phyloP scores from a whole-genome alignment of 345 rosid genomes.

The Sonneratia alba region DNA sequence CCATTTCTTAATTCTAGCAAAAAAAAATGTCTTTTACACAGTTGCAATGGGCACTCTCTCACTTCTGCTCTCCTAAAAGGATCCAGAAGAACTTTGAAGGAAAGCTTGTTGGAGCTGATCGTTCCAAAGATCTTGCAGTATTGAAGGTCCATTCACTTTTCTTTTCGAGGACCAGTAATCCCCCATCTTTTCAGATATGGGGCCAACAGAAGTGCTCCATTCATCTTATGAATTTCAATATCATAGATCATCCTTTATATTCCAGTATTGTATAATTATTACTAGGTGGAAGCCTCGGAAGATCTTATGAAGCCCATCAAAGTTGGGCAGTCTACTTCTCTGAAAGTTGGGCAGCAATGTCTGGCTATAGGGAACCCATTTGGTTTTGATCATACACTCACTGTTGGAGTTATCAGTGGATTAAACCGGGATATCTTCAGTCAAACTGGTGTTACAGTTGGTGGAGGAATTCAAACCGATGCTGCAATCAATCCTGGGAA shows the following conservation, averaged over 20 bases:
- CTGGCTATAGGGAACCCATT: conserved; percentile 95
- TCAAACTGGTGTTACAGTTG: conserved; percentile 81
- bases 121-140: conserved; percentile 90
- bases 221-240: not conserved
- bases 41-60: not conserved
- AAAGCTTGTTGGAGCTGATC: conserved; percentile 81
- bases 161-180: not conserved
- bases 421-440: conserved; percentile 85
- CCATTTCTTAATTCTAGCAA: not conserved
- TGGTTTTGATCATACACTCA: conserved; percentile 95
- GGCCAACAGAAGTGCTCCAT: not conserved
- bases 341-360: conserved; percentile 91
- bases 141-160: conserved; percentile 39
- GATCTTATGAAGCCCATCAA: conserved; percentile 65
- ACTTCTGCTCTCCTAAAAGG: conserved; percentile 30
- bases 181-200: not conserved
- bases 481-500: conserved; percentile 98
- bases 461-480: conserved; percentile 98
- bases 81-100: conserved; percentile 93
- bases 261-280: conserved; percentile 11
- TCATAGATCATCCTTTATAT: not conserved
- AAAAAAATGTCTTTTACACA: not conserved
- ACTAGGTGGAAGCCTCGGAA: conserved; percentile 76
- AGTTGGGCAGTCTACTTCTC: conserved; percentile 62
- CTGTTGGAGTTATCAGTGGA: conserved; percentile 90